Conservation (phyloP, 805 yeast species). For the Kodamaea neixiangensis region DNA sequence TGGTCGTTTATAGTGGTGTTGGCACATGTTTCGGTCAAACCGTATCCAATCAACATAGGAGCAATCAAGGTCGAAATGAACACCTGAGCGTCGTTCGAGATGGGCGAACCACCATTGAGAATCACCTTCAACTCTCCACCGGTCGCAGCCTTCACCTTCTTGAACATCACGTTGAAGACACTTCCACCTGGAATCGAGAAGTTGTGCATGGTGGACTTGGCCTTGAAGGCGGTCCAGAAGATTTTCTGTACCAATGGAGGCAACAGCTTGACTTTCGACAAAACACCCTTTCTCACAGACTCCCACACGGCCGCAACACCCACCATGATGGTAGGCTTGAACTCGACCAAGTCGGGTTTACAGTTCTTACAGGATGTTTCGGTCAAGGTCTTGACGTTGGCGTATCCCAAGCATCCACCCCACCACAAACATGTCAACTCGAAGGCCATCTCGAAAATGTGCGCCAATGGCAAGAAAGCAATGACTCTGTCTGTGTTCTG, state of each 20-base stretch:
- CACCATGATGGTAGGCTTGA: slow-evolving; percentile 91
- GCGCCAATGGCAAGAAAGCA: slow-evolving; percentile 93
- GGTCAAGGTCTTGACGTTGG: slow-evolving; percentile 86
- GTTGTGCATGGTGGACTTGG: slow-evolving; percentile 63
- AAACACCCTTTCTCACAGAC: slow-evolving; percentile 87
- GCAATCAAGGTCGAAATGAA: slow-evolving; percentile 76
- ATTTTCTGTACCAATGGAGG: slow-evolving; percentile 71
- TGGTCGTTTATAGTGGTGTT: slow-evolving; percentile 74
- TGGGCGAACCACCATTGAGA: slow-evolving; percentile 92
- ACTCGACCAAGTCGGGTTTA: slow-evolving; percentile 81
- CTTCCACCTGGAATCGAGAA: slow-evolving; percentile 75
- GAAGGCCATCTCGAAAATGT: slow-evolving; percentile 88
- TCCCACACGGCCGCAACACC: slow-evolving; percentile 99
- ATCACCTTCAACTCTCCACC: slow-evolving; percentile 80
- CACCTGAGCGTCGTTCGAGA: slow-evolving; percentile 76
- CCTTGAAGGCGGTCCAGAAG: slow-evolving; percentile 85
- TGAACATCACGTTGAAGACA: slow-evolving; percentile 77
- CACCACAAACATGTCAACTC: slow-evolving; percentile 80
- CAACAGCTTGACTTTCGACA: slow-evolving; percentile 67
- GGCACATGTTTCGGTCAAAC: slow-evolving; percentile 95
- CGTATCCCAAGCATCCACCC: slow-evolving; percentile 92
- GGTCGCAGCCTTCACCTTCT: slow-evolving; percentile 88
- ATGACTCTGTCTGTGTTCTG: slow-evolving; percentile 67
- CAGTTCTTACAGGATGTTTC: slow-evolving; percentile 82
- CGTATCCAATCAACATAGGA: slow-evolving; percentile 92